Base-by-base conservation (phyloP, 1,284 basidiomycete genomes). In the Chalciporus sp. region DNA sequence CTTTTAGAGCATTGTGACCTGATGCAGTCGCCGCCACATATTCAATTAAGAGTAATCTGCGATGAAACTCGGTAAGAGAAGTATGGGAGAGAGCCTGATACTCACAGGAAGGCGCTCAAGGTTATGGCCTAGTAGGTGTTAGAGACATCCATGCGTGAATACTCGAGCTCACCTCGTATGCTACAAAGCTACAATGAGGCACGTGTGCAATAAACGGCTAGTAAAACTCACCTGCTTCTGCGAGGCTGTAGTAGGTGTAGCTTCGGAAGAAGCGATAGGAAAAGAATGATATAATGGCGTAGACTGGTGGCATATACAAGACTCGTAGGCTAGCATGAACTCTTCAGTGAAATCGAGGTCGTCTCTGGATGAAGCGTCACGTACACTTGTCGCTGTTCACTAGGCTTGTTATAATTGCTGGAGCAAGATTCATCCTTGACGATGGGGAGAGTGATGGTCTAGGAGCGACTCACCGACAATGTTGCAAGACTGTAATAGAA, bases 231-330 rank as follows among this genome's bases (percentile, higher is more conserved):
- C 88, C 80, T 54, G 84, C 77, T 77, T 91, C 82, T 46, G 85
- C 78, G 39, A 94, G 81, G 28, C 84, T 84, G 67, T 92, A 95
- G 69, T 95, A 92, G 37, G 87, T 90, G 68, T 90, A 93, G 58
- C 78, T 75, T 47, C 88, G 81, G 76, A 92, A 94, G 74, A 76
- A 95, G 5, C 93, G 82, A 64, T 92, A 95, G 20, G 90, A 92
- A 64, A 93, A 84, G 79, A 94, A 95, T 1, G 91, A 92, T 54
- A 95, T 84, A 64, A 95, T 74, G n/a, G 88, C 86, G 70, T 91
- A 94, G 46, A 92, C 77, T 2, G 84, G 81, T 3, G 89, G 89
- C 89, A 92, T 89, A 64, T 90, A 92, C 59, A 92, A 68, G 53
- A 92, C 83, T 56, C 90, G 83, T 29, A 91, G 71, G 29, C 67